phyloP scores from a whole-genome alignment of 345 rosid genomes.

The Linum lewisii region DNA sequence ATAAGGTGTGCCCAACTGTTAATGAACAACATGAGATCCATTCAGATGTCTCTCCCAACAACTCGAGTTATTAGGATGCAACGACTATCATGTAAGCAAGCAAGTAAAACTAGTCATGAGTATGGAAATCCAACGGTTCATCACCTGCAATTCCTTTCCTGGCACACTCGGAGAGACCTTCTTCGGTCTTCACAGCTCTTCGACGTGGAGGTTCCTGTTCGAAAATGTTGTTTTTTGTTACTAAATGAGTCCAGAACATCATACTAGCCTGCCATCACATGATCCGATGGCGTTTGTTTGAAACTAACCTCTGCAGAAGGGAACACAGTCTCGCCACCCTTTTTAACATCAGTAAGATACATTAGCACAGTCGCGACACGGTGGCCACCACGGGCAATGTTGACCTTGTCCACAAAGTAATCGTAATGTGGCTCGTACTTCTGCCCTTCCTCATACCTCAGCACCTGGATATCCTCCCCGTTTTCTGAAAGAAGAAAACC shows the following conservation, averaged over 20 bases:
- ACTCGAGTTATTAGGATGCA: too few relatives aligned
- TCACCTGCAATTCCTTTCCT: constrained; percentile 87
- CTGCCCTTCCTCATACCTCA: constrained; percentile 86
- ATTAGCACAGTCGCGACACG: constrained; percentile 76
- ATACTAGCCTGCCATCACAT: background rate
- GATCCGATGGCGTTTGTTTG: background rate
- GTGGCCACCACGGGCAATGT: constrained; percentile 93
- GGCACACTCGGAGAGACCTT: constrained; percentile 85
- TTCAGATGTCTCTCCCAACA: too few relatives aligned
- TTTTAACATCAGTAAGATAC: constrained; percentile 78
- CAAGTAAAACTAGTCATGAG: too few relatives aligned
- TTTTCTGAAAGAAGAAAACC: constrained; percentile 39
- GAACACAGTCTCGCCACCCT: constrained; percentile 96
- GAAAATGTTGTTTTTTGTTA: constrained; percentile 11
- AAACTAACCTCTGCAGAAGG: constrained; percentile 74
- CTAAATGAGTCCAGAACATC: background rate
- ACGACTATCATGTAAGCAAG: too few relatives aligned
- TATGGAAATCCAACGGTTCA: background rate
- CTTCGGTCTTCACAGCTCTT: constrained; percentile 33
- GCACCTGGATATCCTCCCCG: constrained; percentile 88
- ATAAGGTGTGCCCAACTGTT: too few relatives aligned
- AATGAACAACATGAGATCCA: too few relatives aligned
- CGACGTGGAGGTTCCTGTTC: constrained; percentile 60
- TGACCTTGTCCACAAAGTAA: constrained; percentile 81
- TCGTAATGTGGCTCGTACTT: constrained; percentile 86